A percentile compares a stretch with the other conserved stretches of the same genome.
These are phyloP conservation scores for Rosa chinensis DNA, from an alignment of 306 rosid genomes.

Conservation along the genomic window DNA sequence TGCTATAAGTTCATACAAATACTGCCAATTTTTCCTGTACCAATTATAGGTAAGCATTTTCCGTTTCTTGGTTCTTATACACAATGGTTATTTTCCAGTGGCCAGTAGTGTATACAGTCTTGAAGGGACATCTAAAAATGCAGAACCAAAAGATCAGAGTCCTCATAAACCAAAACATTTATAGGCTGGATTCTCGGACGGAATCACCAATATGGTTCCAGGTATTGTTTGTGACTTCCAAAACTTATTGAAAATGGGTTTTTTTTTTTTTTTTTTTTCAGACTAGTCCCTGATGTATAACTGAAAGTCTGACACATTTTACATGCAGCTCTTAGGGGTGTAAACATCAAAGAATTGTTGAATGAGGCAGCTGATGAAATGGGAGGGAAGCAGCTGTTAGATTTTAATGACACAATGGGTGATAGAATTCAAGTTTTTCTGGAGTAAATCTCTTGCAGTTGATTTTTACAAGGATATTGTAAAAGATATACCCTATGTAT, in stretches of 20 bases:
- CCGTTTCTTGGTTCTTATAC: slow-evolving; percentile 36
- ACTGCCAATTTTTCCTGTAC: not conserved
- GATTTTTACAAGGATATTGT: not conserved
- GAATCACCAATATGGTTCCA: slow-evolving; percentile 87
- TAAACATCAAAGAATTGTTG: slow-evolving; percentile 77
- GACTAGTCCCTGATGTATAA: slow-evolving; percentile 14
- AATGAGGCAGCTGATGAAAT: slow-evolving; percentile 72
- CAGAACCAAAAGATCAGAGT: slow-evolving; percentile 63
- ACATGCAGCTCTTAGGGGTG: slow-evolving; percentile 74
- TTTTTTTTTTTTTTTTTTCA: not conserved
- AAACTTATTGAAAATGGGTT: slow-evolving; percentile 4
- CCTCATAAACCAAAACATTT: slow-evolving; percentile 59
- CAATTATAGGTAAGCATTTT: slow-evolving; percentile 15
- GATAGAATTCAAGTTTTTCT: slow-evolving; percentile 89
- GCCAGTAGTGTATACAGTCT: slow-evolving; percentile 62
- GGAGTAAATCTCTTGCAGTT: slow-evolving; percentile 42
- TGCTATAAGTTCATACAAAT: not conserved
- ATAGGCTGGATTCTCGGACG: slow-evolving; percentile 97
- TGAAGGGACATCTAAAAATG: slow-evolving; percentile 56
- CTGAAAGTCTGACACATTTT: slow-evolving; percentile 15
- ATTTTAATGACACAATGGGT: slow-evolving; percentile 75
- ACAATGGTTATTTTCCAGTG: slow-evolving; percentile 68
- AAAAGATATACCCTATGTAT: not conserved
- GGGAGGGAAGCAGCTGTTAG: slow-evolving; percentile 78
- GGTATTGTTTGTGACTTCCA: slow-evolving; percentile 46